Conservation (phyloP, 179 eudicot species). For the Beta corolliflora region DNA sequence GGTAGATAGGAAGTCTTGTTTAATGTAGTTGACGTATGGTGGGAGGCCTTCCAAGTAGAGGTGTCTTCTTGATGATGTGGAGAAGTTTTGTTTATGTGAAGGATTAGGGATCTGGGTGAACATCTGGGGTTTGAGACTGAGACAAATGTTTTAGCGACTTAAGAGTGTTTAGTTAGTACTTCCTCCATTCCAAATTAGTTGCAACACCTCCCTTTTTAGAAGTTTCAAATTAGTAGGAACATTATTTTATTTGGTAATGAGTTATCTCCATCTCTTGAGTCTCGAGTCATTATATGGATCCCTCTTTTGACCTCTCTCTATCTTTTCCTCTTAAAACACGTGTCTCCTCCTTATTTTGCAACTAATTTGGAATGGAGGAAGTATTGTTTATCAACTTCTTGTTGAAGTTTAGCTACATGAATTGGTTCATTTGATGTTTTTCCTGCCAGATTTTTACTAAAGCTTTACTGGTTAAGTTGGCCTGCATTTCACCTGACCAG, state of each 20-base stretch:
- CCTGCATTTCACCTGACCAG: background rate
- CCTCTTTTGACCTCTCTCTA: too few species aligned
- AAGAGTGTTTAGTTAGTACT: background rate
- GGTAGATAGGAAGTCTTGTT: background rate
- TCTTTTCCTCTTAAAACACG: too few species aligned
- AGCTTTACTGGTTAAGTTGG: background rate
- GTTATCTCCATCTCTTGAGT: too few species aligned
- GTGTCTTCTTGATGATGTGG: background rate
- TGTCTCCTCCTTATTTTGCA: too few species aligned
- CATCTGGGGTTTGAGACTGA: background rate
- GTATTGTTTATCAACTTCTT: background rate
- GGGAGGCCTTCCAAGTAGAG: background rate
- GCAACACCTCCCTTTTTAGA: too few species aligned
- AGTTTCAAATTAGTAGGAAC: too few species aligned
- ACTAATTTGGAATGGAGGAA: too few species aligned
- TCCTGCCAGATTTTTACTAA: background rate
- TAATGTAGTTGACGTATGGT: background rate
- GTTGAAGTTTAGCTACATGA: background rate
- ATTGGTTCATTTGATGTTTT: background rate
- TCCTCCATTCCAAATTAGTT: too few species aligned
- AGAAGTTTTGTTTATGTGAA: background rate
- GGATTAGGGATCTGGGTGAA: background rate
- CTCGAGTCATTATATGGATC: too few species aligned
- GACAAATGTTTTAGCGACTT: background rate
- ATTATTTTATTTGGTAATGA: too few species aligned